These are phyloP conservation scores for Sinapis alba DNA, from an alignment of 441 rosid genomes.

Conservation along the genomic window DNA sequence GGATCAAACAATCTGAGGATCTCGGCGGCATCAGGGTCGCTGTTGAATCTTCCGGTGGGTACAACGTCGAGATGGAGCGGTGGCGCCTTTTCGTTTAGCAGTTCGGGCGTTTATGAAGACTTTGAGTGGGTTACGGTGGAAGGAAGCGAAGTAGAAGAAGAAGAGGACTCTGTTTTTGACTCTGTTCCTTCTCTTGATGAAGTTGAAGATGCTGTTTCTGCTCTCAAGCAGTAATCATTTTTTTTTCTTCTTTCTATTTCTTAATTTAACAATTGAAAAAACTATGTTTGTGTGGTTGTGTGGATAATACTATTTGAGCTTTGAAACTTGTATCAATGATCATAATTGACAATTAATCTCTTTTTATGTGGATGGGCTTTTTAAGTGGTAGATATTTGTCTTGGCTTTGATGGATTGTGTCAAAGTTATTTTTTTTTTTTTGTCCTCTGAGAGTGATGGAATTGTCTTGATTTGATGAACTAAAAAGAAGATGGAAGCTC, in stretches of 20 bases:
- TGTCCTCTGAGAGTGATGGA: constrained; percentile 21
- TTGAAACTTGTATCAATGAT: background rate
- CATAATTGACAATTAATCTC: background rate
- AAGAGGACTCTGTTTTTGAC: constrained; percentile 45
- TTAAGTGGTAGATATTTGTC: constrained; percentile 5
- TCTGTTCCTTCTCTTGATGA: constrained; percentile 86
- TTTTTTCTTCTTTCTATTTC: background rate
- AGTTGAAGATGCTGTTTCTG: constrained; percentile 76
- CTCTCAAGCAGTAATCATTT: constrained; percentile 62
- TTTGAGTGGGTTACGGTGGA: constrained; percentile 68
- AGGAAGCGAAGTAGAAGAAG: constrained; percentile 56
- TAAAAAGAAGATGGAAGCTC: constrained; percentile 21
- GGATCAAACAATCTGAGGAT: constrained; percentile 42
- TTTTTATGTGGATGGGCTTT: constrained; percentile 8
- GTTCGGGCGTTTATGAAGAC: constrained; percentile 49
- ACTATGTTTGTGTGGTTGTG: constrained; percentile 1
- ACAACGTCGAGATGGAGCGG: constrained; percentile 40
- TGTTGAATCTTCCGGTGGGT: constrained; percentile 45
- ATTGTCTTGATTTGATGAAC: constrained; percentile 13
- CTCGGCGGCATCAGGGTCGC: constrained; percentile 45
- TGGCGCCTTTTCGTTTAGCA: constrained; percentile 40
- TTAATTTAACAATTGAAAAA: background rate
- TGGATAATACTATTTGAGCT: background rate
- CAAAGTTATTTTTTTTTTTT: background rate
- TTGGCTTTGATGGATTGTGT: constrained; percentile 5